Conservation (phyloP, 1,284 basidiomycete species). For the Leccinum fuscescens region DNA sequence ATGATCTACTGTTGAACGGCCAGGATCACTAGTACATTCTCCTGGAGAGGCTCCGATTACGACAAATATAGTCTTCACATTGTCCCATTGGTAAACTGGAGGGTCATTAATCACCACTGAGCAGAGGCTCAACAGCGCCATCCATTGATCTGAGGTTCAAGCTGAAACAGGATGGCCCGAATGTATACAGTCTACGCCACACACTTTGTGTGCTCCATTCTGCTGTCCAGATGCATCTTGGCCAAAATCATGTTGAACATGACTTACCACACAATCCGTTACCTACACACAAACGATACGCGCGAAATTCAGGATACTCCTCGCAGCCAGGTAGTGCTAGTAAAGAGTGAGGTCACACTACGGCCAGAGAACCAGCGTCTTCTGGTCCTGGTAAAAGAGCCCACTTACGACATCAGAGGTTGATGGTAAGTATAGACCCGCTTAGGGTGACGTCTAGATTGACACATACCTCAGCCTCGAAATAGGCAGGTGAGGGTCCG, state of each 20-base stretch:
- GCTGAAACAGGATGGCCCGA: background rate
- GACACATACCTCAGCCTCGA: background rate
- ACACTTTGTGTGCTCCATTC: background rate
- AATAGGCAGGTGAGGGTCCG: background rate
- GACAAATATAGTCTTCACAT: background rate
- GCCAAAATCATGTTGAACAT: too few species aligned
- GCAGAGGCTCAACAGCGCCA: background rate
- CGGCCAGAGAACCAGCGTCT: background rate
- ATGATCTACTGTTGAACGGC: background rate
- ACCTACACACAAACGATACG: too few species aligned
- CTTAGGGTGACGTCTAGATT: background rate
- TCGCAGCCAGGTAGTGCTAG: too few species aligned
- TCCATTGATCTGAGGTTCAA: background rate
- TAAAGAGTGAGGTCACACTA: background rate
- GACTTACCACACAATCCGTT: too few species aligned
- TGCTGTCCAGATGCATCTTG: background rate
- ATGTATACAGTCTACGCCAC: too few species aligned
- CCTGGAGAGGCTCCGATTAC: background rate
- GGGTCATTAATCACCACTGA: background rate
- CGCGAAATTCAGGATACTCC: too few species aligned
- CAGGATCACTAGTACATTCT: background rate
- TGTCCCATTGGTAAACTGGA: background rate
- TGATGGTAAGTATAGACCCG: background rate
- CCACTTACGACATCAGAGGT: background rate
- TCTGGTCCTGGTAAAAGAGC: background rate